Base-by-base conservation (phyloP, 2,329 filamentous ascomycete genomes). In the Fusarium sacchari region DNA sequence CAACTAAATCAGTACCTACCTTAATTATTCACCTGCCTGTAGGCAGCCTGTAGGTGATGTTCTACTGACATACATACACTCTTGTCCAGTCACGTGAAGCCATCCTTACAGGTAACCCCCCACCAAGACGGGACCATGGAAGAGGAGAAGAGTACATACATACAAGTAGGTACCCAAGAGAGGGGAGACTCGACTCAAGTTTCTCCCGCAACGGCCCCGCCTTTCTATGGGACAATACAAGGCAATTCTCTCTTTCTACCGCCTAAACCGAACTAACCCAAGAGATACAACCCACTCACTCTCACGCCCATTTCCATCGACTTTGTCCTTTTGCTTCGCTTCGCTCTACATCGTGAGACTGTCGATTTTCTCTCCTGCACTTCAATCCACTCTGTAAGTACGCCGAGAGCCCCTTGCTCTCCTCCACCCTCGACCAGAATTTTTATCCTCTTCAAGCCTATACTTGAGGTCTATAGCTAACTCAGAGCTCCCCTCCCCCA, bases 61-160 rank as follows among this genome's bases (percentile, higher is more conserved):
- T 20, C 44, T 40, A 58, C 63, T 77, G 66, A 76, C 72, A 70
- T 65, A 76, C 72, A 70, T 65, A 74, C 72, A 75, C 71, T 30
- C 40, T 60, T 60, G 30, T 28, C 42, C 40, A 65, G 76, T 82
- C 80, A 82, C 80, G 80, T 82, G 80, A 69, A 66, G 43, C 49
- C 34, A 78, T 80, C 30, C 78, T 78, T 75, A 77, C 76, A 61
- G 78, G 75, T 76, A 80, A 72, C 65, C 80, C 80, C 79, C 80
- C 32, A 32, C 32, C 32, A 32, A 32, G 32, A 80, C 68, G 64
- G n/a, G n/a, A n/a, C n/a, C n/a, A n/a, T n/a, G n/a, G n/a, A 75
- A 73, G 75, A 74, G 40, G 43, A 42, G 56, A 74, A 69, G 43
- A 39, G 60, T n/a, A n/a, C n/a, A n/a, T n/a, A n/a, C n/a, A n/a